Conservation (phyloP, 1,284 basidiomycete species). For the Sporisorium scitamineum region DNA sequence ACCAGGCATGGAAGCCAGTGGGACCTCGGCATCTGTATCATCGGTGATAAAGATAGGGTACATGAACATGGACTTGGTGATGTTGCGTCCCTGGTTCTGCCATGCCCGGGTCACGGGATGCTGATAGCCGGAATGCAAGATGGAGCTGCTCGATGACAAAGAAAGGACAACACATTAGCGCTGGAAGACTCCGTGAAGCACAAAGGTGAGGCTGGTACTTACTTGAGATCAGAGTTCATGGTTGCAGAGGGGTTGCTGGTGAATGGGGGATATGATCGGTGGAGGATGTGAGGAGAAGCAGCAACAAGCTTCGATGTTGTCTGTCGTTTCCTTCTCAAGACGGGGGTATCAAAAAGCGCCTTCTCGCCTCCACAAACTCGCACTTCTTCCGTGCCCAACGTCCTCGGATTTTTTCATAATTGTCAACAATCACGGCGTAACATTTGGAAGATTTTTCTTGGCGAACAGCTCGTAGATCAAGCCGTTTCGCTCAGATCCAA, state of each 20-base stretch:
- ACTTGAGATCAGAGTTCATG: conserved; percentile 52
- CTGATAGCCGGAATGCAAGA: conserved; percentile 63
- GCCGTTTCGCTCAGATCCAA: neutral
- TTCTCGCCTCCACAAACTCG: neutral
- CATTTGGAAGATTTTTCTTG: neutral
- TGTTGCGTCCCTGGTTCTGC: conserved; percentile 54
- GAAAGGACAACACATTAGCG: neutral
- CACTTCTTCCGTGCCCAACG: too few relatives aligned
- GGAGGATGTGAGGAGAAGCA: neutral
- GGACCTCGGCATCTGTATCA: conserved; percentile 52
- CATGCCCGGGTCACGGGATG: conserved; percentile 60
- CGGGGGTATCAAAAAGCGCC: neutral
- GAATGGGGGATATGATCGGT: neutral
- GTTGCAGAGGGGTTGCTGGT: neutral
- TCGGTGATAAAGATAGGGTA: conserved; percentile 68
- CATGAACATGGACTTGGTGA: conserved; percentile 67
- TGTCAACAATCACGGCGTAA: neutral
- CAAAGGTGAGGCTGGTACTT: neutral
- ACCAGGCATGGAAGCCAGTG: conserved; percentile 62
- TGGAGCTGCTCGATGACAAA: conserved; percentile 25
- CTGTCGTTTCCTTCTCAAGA: conserved; percentile 3
- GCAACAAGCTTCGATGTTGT: conserved; percentile 23
- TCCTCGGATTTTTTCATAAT: too few relatives aligned
- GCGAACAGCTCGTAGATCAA: neutral
- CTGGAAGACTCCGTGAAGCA: neutral